phyloP scores from a whole-genome alignment of 176 grass and related monocot species.

The Tillandsia fasciculata region DNA sequence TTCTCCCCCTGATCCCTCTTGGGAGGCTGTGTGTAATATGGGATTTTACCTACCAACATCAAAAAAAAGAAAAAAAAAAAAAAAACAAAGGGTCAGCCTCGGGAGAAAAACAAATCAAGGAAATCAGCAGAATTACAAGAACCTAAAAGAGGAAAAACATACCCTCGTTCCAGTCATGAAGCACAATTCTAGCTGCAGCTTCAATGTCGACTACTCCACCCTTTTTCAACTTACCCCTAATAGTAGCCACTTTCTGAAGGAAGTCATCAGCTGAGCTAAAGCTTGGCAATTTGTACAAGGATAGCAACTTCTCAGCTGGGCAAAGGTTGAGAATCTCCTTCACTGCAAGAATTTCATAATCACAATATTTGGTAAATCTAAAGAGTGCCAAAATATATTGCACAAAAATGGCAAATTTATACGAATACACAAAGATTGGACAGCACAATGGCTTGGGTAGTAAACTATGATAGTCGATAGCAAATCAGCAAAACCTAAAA shows the following conservation, averaged over 20 bases:
- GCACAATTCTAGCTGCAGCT: conserved; percentile 83
- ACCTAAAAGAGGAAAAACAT: background rate
- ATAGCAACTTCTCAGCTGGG: conserved; percentile 58
- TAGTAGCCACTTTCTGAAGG: conserved; percentile 73
- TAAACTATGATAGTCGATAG: too few species aligned
- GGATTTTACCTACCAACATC: conserved; percentile 65
- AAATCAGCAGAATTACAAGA: background rate
- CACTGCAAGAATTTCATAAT: conserved; percentile 38
- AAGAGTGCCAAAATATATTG: background rate
- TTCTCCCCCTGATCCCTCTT: conserved; percentile 35
- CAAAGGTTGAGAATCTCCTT: conserved; percentile 87
- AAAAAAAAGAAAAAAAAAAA: conserved; percentile 5
- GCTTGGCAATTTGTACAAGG: conserved; percentile 68
- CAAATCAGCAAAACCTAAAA: too few species aligned
- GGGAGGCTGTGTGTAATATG: conserved; percentile 81
- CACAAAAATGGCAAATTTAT: too few species aligned
- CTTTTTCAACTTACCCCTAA: conserved; percentile 79
- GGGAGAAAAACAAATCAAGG: background rate
- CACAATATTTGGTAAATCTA: background rate
- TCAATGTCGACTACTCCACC: conserved; percentile 86
- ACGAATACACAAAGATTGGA: too few species aligned
- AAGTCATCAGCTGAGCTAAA: conserved; percentile 88
- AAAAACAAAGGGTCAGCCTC: conserved; percentile 7
- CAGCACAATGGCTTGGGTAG: too few species aligned
- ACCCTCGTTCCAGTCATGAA: conserved; percentile 99